Evolutionary conservation across 2,329 filamentous ascomycete species (phyloP).

Genomic region (Trichophyton mentagrophytes): DNA sequence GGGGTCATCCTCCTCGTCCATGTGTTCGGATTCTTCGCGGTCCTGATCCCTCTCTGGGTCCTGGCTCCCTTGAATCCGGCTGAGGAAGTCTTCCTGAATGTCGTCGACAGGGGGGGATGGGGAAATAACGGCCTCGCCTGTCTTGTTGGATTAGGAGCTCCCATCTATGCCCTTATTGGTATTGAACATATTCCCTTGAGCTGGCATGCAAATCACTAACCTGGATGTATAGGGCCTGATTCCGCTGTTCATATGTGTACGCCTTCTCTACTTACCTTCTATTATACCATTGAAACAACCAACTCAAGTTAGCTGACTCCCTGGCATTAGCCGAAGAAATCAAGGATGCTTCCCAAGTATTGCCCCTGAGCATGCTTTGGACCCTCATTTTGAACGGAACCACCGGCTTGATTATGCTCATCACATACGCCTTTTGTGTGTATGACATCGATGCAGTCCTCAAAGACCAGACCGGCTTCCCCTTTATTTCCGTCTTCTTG

Average conservation of each 20-base stretch:
- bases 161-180: constrained; percentile 17
- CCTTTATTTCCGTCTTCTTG: constrained; percentile 33
- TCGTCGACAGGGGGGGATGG: constrained; percentile 20
- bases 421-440: constrained; percentile 25
- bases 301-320: background rate
- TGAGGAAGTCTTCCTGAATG: constrained; percentile 17
- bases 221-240: constrained; percentile 12
- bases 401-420: constrained; percentile 26
- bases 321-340: constrained; percentile 29
- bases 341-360: constrained; percentile 23
- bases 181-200: constrained; percentile 20
- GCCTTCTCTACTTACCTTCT: background rate
- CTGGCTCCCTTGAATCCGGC: constrained; percentile 16
- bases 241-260: constrained; percentile 16
- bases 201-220: background rate
- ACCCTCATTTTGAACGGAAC: constrained; percentile 25
- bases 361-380: constrained; percentile 26
- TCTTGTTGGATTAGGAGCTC: constrained; percentile 18
- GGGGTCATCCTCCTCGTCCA: constrained; percentile 23
- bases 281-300: background rate
- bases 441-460: constrained; percentile 24
- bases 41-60: constrained; percentile 23
- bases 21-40: constrained; percentile 22
- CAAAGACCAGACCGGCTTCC: constrained; percentile 23
- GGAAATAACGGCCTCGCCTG: constrained; percentile 18